These are phyloP conservation scores for Fusarium cicatricum DNA, from an alignment of 2,329 filamentous ascomycete genomes.

Conservation along the genomic window DNA sequence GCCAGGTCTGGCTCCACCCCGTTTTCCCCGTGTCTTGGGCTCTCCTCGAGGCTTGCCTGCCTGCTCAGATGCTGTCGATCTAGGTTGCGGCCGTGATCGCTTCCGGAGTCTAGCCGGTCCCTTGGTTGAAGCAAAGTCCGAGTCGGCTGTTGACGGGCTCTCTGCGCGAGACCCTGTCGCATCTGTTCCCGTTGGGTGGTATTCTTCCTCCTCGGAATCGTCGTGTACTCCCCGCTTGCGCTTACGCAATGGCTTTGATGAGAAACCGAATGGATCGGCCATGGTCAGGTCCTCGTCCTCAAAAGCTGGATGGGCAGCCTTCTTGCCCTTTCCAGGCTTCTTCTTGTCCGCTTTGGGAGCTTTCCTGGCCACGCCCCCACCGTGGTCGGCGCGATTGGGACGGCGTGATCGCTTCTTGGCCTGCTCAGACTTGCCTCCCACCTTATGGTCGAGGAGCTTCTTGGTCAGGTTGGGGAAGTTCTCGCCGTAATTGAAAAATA, in stretches of 20 bases:
- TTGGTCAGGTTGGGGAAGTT: slow-evolving; percentile 69
- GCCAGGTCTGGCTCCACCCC: slow-evolving; percentile 50
- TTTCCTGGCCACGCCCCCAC: slow-evolving; percentile 37
- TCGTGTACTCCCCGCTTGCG: slow-evolving; percentile 41
- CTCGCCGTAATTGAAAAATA: slow-evolving; percentile 84
- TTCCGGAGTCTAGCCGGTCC: slow-evolving; percentile 40
- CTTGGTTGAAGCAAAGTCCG: slow-evolving; percentile 34
- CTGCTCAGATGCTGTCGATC: slow-evolving; percentile 11
- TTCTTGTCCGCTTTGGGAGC: slow-evolving; percentile 40
- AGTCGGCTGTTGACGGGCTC: slow-evolving; percentile 35
- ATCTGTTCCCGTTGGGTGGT: slow-evolving; percentile 39
- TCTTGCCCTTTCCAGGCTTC: slow-evolving; percentile 32
- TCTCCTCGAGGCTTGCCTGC: slow-evolving; percentile 31
- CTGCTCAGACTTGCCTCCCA: slow-evolving; percentile 42
- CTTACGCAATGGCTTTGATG: slow-evolving; percentile 36
- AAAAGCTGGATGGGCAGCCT: slow-evolving; percentile 1
- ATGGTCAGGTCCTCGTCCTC: slow-evolving; percentile 30
- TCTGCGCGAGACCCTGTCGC: slow-evolving; percentile 32
- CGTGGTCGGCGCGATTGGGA: slow-evolving; percentile 24
- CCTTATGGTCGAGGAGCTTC: slow-evolving; percentile 52
- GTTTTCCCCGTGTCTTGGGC: slow-evolving; percentile 47
- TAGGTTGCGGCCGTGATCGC: slow-evolving; percentile 31
- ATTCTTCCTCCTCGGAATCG: slow-evolving; percentile 45
- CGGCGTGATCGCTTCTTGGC: slow-evolving; percentile 41
- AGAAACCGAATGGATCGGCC: slow-evolving; percentile 17